Conservation (phyloP, 169 alveolate species). For the Plasmodium inui region DNA sequence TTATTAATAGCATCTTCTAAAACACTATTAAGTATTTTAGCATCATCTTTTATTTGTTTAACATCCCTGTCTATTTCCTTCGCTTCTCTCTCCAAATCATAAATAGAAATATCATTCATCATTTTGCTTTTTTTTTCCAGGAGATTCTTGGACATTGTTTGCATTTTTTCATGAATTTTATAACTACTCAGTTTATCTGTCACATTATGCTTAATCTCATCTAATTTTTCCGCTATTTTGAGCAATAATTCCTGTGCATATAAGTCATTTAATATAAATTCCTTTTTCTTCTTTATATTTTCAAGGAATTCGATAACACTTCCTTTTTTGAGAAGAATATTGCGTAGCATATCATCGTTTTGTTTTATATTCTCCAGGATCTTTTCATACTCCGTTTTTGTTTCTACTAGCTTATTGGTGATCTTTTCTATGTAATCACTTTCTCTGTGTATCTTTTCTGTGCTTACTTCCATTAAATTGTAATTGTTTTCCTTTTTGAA, state of each 20-base stretch:
- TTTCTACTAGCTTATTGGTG: not conserved
- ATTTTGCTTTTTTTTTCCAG: not conserved
- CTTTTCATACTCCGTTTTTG: conserved; percentile 7
- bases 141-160: not conserved
- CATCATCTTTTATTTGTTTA: not conserved
- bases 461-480: conserved; percentile 2
- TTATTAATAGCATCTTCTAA: not conserved
- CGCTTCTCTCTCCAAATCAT: not conserved
- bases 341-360: not conserved
- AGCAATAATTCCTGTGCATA: not conserved
- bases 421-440: not conserved
- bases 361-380: not conserved
- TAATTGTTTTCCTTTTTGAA: conserved; percentile 6
- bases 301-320: not conserved
- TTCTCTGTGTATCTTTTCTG: not conserved
- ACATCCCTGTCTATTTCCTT: not conserved
- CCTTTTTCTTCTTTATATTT: not conserved
- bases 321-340: not conserved
- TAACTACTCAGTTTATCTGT: not conserved
- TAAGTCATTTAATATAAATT: not conserved
- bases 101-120: not conserved
- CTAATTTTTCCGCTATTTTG: conserved; percentile 2
- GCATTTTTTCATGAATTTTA: not conserved
- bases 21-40: not conserved
- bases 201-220: not conserved